These are phyloP conservation scores for Tephrocybe rancida DNA, from an alignment of 768 basidiomycete genomes.

Conservation along the genomic window DNA sequence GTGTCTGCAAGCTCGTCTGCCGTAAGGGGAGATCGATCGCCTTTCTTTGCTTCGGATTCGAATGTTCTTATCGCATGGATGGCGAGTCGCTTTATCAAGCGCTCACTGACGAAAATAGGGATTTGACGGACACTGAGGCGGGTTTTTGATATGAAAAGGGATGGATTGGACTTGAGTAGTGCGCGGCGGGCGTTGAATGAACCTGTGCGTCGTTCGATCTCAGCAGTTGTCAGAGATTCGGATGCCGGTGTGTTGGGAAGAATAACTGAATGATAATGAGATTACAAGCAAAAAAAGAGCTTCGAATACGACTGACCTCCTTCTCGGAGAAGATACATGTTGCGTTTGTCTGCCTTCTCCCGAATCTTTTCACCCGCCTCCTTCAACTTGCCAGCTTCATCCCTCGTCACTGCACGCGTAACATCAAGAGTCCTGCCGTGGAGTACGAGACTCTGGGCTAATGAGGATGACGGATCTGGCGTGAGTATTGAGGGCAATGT, in stretches of 20 bases:
- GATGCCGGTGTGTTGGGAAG: slow-evolving; percentile 87
- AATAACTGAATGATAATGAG: slow-evolving; percentile 60
- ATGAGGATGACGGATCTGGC: slow-evolving; percentile 86
- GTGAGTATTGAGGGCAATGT: slow-evolving; percentile 87
- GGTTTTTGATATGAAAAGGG: slow-evolving; percentile 91
- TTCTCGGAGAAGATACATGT: slow-evolving; percentile 94
- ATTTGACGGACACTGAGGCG: slow-evolving; percentile 94
- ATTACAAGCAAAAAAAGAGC: background rate
- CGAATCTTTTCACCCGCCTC: slow-evolving; percentile 85
- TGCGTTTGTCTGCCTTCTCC: slow-evolving; percentile 92
- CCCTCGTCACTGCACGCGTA: slow-evolving; percentile 86
- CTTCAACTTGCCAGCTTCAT: slow-evolving; percentile 84
- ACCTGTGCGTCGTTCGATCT: slow-evolving; percentile 82
- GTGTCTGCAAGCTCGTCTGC: slow-evolving; percentile 70
- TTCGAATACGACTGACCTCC: slow-evolving; percentile 65
- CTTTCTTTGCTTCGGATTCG: slow-evolving; percentile 72
- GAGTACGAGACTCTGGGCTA: slow-evolving; percentile 82
- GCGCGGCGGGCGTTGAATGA: slow-evolving; percentile 86
- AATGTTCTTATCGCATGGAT: slow-evolving; percentile 81
- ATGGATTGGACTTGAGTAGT: slow-evolving; percentile 89
- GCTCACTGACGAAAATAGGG: slow-evolving; percentile 88
- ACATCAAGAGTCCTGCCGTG: slow-evolving; percentile 95
- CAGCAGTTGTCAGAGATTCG: slow-evolving; percentile 63
- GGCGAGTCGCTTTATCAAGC: slow-evolving; percentile 85
- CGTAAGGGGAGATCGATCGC: slow-evolving; percentile 59